Percentiles rank a stretch among this genome's conserved stretches.
phyloP scores from a whole-genome alignment of 2,329 filamentous ascomycete genomes.

The Davidsoniella virescens region DNA sequence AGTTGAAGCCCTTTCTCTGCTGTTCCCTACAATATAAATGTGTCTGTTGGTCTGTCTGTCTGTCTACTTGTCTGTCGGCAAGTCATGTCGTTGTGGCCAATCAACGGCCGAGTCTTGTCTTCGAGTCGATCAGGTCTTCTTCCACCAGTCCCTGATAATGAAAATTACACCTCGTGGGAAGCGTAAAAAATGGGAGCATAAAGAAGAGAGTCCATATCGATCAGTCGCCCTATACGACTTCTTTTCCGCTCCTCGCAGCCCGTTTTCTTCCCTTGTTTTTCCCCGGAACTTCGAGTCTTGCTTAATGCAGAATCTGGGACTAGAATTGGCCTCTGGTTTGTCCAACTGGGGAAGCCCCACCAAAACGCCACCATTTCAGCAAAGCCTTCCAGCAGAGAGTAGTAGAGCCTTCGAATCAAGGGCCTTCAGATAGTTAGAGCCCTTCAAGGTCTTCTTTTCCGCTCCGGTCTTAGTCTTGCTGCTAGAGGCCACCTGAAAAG shows the following conservation, averaged over 20 bases:
- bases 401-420: no score
- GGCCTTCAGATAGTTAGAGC: neutral
- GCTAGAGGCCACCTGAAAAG: neutral
- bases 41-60: neutral
- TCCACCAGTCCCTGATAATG: no score
- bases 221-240: no score
- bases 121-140: neutral
- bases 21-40: neutral
- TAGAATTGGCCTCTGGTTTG: no score
- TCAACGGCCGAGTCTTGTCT: neutral
- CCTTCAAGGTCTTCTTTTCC: neutral
- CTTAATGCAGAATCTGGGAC: no score
- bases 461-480: constrained; percentile 4
- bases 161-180: no score
- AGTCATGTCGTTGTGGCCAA: neutral
- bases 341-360: constrained; percentile 14
- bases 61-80: neutral
- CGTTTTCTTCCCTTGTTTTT: constrained; percentile 23
- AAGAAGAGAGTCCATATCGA: no score
- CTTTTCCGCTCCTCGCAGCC: constrained; percentile 14
- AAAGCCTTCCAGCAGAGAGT: neutral
- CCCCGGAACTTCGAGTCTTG: no score
- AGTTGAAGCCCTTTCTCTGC: constrained; percentile 56
- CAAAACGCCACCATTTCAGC: neutral
- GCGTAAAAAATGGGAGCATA: no score